Conservation (phyloP, 768 basidiomycete genomes). For the Termitomyces sp. region DNA sequence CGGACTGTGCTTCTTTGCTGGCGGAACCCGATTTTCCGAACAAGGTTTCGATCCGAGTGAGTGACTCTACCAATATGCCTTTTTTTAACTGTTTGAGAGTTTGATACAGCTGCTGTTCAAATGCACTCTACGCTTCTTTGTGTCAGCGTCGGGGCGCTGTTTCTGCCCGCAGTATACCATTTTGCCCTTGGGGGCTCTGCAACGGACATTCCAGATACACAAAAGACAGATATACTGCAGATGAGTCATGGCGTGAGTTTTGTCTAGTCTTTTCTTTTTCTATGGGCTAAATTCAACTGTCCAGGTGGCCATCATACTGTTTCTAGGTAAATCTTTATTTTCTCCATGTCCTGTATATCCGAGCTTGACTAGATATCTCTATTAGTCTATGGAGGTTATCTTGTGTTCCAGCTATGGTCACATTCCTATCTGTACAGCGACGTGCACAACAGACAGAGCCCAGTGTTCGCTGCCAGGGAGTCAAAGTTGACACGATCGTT, state of each 20-base stretch:
- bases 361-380: not conserved
- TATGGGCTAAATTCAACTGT: too few species aligned
- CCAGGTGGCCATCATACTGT: constrained; percentile 70
- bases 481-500: not conserved
- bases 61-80: constrained; percentile 12
- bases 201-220: constrained; percentile 19
- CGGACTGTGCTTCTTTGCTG: constrained; percentile 83
- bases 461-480: constrained; percentile 24
- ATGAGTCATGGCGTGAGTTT: constrained; percentile 74
- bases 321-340: constrained; percentile 51
- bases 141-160: constrained; percentile 74
- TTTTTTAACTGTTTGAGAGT: not conserved
- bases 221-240: constrained; percentile 47
- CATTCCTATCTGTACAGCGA: constrained; percentile 69
- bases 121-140: constrained; percentile 70
- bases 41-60: constrained; percentile 72
- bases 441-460: constrained; percentile 36
- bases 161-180: constrained; percentile 75
- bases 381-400: constrained; percentile 66
- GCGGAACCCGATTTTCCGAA: constrained; percentile 70
- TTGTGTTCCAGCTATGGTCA: constrained; percentile 77
- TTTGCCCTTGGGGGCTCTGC: constrained; percentile 42
- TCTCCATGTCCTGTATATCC: not conserved
- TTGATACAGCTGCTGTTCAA: constrained; percentile 55
- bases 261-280: not conserved